phyloP scores from a whole-genome alignment of 257 asterid genomes.

The Solanum appendiculatum region DNA sequence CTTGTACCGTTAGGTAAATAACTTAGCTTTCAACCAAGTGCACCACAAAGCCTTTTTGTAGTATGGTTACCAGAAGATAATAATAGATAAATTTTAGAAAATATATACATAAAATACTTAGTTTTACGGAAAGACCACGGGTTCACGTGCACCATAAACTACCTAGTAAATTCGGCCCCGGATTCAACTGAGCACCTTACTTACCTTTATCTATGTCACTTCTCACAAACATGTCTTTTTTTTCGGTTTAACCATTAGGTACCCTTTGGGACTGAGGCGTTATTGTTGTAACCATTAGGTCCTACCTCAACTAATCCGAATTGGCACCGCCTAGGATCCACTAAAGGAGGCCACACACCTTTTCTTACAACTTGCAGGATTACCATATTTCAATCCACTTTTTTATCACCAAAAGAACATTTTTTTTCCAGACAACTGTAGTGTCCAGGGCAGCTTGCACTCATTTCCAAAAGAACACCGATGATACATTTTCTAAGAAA shows the following conservation, averaged over 20 bases:
- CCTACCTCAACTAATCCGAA: neutral
- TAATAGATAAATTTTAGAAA: neutral
- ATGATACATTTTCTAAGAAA: neutral
- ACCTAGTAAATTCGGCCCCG: neutral
- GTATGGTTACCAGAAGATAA: neutral
- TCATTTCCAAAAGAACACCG: neutral
- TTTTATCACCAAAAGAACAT: neutral
- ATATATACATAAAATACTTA: neutral
- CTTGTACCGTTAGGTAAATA: neutral
- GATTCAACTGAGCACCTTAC: neutral
- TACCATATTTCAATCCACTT: neutral
- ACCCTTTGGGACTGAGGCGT: neutral
- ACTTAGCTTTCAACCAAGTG: neutral
- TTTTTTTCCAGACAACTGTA: neutral
- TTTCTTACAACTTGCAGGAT: neutral
- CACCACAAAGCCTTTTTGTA: neutral
- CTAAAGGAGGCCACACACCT: neutral
- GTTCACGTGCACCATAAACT: neutral
- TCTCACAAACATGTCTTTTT: neutral
- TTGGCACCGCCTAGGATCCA: neutral
- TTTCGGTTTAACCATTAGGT: neutral
- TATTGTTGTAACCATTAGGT: neutral
- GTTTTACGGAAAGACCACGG: neutral
- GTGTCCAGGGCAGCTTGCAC: accelerated
- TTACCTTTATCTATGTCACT: neutral